Conservation (phyloP, 345 rosid genomes). For the Hibiscus syriacus region DNA sequence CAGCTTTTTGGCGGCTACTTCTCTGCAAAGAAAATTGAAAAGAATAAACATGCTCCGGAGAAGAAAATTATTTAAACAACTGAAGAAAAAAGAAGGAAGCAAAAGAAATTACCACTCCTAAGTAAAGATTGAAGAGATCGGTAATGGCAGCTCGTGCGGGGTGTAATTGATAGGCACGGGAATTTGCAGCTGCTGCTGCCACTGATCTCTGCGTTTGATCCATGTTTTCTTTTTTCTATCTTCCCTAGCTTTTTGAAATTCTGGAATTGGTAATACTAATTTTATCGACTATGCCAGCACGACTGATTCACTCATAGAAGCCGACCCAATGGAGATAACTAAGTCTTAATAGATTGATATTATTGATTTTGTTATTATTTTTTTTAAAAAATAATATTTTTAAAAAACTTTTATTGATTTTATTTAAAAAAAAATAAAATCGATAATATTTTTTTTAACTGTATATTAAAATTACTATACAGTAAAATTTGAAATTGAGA, state of each 20-base stretch:
- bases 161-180: conserved; percentile 66
- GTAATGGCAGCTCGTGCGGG: conserved; percentile 66
- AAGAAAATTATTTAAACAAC: neutral
- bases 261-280: neutral
- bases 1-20: conserved; percentile 60
- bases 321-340: neutral
- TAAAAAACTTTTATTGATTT: no score
- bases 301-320: neutral
- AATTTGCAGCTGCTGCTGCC: conserved; percentile 35
- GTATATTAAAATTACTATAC: no score
- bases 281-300: neutral
- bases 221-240: conserved; percentile 26
- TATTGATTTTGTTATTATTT: no score
- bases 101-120: conserved; percentile 43
- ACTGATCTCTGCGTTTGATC: conserved; percentile 69
- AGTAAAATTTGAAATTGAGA: no score
- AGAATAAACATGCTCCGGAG: neutral
- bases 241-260: neutral
- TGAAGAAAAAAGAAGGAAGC: neutral
- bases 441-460: no score
- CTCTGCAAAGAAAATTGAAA: conserved; percentile 33
- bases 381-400: no score
- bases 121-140: conserved; percentile 86
- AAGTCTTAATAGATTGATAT: no score
- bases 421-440: no score